A percentile compares a stretch with the other conserved stretches of the same genome.
Conservation (phyloP, 768 basidiomycete species). For the Pseudohyphozyma bogoriensis region DNA sequence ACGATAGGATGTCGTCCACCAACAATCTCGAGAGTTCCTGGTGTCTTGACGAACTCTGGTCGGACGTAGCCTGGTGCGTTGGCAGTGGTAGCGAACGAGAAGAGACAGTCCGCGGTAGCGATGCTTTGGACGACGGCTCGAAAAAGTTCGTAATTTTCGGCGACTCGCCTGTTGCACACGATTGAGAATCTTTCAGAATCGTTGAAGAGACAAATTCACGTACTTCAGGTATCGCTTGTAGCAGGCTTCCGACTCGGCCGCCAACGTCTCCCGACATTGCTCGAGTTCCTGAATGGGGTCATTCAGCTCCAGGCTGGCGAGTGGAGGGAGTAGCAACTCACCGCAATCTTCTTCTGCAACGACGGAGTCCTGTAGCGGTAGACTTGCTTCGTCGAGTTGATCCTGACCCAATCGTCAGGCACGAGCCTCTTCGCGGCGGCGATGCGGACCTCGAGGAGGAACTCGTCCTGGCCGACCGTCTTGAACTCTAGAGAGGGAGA, state of each 20-base stretch:
- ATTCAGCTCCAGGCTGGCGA: too few species aligned
- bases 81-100: conserved; percentile 72
- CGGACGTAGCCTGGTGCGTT: conserved; percentile 64
- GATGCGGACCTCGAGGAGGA: conserved; percentile 41
- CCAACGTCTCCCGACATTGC: conserved; percentile 54
- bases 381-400: conserved; percentile 58
- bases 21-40: conserved; percentile 56
- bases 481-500: conserved; percentile 65
- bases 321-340: too few species aligned
- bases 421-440: conserved; percentile 42
- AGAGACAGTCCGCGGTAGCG: conserved; percentile 66
- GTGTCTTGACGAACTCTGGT: conserved; percentile 60
- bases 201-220: too few species aligned
- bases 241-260: conserved; percentile 37
- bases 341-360: conserved; percentile 51
- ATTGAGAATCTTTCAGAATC: too few species aligned
- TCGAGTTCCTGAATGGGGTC: too few species aligned
- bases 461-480: conserved; percentile 63
- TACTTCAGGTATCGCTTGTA: conserved; percentile 18
- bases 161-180: conserved; percentile 61
- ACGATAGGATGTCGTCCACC: conserved; percentile 92
- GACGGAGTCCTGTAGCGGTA: conserved; percentile 69
- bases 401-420: conserved; percentile 52
- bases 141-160: conserved; percentile 59
- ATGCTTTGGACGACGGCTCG: conserved; percentile 69